A percentile compares a stretch with the other conserved stretches of the same genome.
These are phyloP conservation scores for Solanum commersonii DNA, from an alignment of 257 asterid species.

Conservation along the genomic window DNA sequence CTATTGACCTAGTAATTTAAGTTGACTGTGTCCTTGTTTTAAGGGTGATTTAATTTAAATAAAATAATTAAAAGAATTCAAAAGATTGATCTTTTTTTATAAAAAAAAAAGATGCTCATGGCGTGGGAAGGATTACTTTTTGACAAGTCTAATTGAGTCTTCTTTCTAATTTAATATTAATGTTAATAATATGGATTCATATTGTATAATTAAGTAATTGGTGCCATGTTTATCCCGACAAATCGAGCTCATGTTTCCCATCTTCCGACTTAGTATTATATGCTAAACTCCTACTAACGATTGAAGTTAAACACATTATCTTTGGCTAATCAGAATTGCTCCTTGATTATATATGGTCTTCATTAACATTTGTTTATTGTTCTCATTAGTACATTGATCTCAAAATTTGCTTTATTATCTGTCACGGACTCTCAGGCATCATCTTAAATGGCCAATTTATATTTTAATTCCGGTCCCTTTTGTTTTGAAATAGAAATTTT, in stretches of 20 bases:
- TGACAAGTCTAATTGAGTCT: neutral
- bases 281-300: neutral
- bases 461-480: neutral
- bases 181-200: neutral
- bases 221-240: conserved; percentile 8
- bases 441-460: neutral
- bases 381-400: neutral
- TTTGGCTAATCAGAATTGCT: neutral
- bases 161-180: neutral
- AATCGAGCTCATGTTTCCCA: neutral
- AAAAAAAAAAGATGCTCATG: neutral
- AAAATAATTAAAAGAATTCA: neutral
- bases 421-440: neutral
- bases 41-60: neutral
- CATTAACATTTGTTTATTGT: neutral
- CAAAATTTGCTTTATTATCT: neutral
- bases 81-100: neutral
- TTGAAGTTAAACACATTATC: neutral
- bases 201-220: neutral
- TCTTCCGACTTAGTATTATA: neutral
- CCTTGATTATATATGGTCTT: neutral
- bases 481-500: neutral
- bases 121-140: conserved; percentile 1
- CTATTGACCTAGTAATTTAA: neutral
- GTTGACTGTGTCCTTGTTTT: neutral